Percentiles rank a stretch among this genome's conserved stretches.
phyloP scores from a whole-genome alignment of 176 grass and related monocot species.

The Metroxylon sagu region DNA sequence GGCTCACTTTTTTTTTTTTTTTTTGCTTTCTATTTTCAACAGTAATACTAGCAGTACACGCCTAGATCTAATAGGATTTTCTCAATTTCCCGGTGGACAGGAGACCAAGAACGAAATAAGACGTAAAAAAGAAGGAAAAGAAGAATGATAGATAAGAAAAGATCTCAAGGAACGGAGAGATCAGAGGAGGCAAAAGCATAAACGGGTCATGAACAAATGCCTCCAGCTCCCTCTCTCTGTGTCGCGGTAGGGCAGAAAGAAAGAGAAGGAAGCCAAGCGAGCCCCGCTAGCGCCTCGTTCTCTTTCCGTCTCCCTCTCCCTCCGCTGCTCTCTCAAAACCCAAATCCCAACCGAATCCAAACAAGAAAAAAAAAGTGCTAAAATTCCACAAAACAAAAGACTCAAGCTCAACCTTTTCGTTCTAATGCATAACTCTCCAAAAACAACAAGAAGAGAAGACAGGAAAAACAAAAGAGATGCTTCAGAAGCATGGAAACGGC shows the following conservation, averaged over 20 bases:
- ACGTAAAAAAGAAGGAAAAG: neutral
- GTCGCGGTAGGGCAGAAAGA: neutral
- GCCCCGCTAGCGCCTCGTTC: slow-evolving; percentile 9
- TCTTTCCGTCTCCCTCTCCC: slow-evolving; percentile 4
- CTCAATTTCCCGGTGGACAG: neutral
- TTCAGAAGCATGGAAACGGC: neutral
- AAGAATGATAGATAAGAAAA: neutral
- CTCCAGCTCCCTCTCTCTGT: neutral
- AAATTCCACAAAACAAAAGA: neutral
- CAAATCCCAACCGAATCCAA: neutral
- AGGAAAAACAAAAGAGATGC: neutral
- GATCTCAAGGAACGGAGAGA: slow-evolving; percentile 5
- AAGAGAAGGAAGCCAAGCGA: slow-evolving; percentile 23
- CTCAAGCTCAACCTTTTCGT: neutral
- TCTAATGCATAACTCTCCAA: neutral
- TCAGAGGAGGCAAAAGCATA: neutral
- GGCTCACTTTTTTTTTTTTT: neutral
- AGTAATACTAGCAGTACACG: too few species aligned
- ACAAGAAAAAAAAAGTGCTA: neutral
- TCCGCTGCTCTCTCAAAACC: slow-evolving; percentile 2
- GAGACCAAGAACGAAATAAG: neutral
- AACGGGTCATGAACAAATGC: slow-evolving; percentile 3
- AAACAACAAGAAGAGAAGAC: neutral
- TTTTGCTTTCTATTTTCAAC: too few species aligned
- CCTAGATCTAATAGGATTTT: neutral